Base-by-base conservation (phyloP, 1,139 yeast species). In the Yamadazyma triangularis region DNA sequence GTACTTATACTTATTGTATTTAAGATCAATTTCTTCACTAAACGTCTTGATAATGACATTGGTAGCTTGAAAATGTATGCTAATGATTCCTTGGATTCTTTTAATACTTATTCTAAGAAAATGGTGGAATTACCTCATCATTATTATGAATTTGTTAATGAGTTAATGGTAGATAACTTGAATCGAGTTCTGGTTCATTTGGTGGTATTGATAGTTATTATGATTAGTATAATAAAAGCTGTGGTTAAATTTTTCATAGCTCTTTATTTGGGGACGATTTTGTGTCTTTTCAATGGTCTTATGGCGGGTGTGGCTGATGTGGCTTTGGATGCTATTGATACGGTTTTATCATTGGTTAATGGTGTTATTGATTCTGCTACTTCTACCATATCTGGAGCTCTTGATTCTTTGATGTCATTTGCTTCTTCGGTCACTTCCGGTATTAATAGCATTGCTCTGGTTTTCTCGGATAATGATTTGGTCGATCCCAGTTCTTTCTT, bases 181-280 rank as follows among this genome's bases (percentile, higher is more conserved):
- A 63, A 68, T 15, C 63, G 64, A 21, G 52, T 77, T 0, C 68
- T 79, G 15, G 47, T 56, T 2, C 76, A 70, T 1, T 67, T 2
- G 33, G 76, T 21, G 11, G 35, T 31, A n/a, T 40, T 43, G 10
- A 33, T 57, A 2, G 49, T 63, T 2, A 39, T 78, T 23, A 44
- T 75, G 11, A 51, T 85, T 0, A 66, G 74, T 0, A 79, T 79
- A 0, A 60, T 80, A 10, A 80, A 84, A 43, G 67, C 71, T 27
- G 42, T 88, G 23, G 52, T 85, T 0, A 48, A 76, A 8, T 88
- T 91, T 48, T 64, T 77, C 15, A 57, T 91, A 12, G 88, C 86
- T 25, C 47, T 89, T 40, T 72, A 83, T 31, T 57, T 88, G 7
- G 97, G 96, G 0, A 89, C 97, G 0, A 85, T 84, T 54, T 79